Conservation (phyloP, 345 rosid species). For the Syzygium oleosum region DNA sequence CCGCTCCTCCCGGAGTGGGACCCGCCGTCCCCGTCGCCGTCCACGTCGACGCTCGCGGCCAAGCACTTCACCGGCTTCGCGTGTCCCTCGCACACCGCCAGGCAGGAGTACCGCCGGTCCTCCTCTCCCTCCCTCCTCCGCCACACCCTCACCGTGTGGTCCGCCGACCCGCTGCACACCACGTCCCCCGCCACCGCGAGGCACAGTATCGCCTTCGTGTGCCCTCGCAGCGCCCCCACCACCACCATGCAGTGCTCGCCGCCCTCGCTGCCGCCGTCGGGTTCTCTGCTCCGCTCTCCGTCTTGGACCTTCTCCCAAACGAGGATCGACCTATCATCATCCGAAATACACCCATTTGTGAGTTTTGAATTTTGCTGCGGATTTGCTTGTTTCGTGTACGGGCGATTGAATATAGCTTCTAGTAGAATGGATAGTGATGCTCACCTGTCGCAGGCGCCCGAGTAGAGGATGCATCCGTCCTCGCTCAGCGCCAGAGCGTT, state of each 20-base stretch:
- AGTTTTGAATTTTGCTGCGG: neutral
- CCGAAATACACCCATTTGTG: neutral
- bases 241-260: slow-evolving; percentile 25
- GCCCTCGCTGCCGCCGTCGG: neutral
- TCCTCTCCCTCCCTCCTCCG: slow-evolving; percentile 15
- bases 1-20: neutral
- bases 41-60: slow-evolving; percentile 13
- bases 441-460: slow-evolving; percentile 64
- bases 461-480: slow-evolving; percentile 54
- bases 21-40: slow-evolving; percentile 5
- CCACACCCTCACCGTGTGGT: slow-evolving; percentile 59
- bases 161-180: slow-evolving; percentile 70
- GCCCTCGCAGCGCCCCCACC: slow-evolving; percentile 72
- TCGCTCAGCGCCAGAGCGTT: slow-evolving; percentile 58
- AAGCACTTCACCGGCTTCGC: slow-evolving; percentile 57
- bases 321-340: slow-evolving; percentile 59
- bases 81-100: slow-evolving; percentile 60
- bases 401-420: neutral
- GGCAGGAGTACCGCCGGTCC: slow-evolving; percentile 32
- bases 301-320: slow-evolving; percentile 48
- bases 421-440: neutral
- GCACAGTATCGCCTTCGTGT: slow-evolving; percentile 54
- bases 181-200: slow-evolving; percentile 39
- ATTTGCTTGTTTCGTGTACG: neutral
- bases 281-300: neutral